Evolutionary conservation across 2,329 filamentous ascomycete genomes (phyloP).

Genomic region (Ophiocordyceps camponoti-rufipedis): DNA sequence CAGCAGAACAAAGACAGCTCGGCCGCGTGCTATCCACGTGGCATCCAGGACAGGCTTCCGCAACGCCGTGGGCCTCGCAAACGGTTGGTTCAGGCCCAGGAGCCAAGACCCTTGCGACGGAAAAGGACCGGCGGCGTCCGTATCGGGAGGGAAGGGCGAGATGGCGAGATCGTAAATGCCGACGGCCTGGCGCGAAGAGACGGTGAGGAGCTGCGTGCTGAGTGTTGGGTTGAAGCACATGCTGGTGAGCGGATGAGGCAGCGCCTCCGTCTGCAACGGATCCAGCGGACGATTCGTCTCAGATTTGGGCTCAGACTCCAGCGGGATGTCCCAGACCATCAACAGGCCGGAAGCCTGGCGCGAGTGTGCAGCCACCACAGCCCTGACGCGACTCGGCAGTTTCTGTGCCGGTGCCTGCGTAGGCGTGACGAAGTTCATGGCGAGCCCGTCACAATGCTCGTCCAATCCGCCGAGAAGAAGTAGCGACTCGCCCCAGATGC

Average conservation of each 20-base stretch:
- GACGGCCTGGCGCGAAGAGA: constrained; percentile 35
- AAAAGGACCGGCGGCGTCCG: constrained; percentile 29
- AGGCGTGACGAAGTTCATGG: constrained; percentile 31
- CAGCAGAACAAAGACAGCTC: constrained; percentile 38
- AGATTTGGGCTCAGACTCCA: constrained; percentile 18
- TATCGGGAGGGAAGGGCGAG: constrained; percentile 31
- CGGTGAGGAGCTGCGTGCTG: constrained; percentile 37
- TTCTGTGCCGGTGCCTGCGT: constrained; percentile 18
- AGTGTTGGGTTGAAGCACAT: constrained; percentile 44
- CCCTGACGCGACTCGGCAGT: constrained; percentile 14
- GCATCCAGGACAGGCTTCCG: constrained; percentile 45
- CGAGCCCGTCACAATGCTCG: constrained; percentile 33
- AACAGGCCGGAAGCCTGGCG: constrained; percentile 39
- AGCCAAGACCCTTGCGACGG: constrained; percentile 45
- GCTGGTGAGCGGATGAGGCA: constrained; percentile 32
- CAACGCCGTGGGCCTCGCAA: constrained; percentile 26
- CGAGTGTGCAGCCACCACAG: constrained; percentile 42
- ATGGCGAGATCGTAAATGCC: constrained; percentile 43
- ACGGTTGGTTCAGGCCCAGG: constrained; percentile 41
- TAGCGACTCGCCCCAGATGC: constrained; percentile 44
- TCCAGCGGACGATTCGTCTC: constrained; percentile 13
- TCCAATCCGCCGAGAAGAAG: constrained; percentile 33
- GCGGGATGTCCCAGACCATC: constrained; percentile 37
- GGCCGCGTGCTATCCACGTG: constrained; percentile 41
- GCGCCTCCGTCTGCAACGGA: constrained; percentile 42